These are phyloP conservation scores for Vigna nakashimae DNA, from an alignment of 306 rosid species.

Conservation along the genomic window DNA sequence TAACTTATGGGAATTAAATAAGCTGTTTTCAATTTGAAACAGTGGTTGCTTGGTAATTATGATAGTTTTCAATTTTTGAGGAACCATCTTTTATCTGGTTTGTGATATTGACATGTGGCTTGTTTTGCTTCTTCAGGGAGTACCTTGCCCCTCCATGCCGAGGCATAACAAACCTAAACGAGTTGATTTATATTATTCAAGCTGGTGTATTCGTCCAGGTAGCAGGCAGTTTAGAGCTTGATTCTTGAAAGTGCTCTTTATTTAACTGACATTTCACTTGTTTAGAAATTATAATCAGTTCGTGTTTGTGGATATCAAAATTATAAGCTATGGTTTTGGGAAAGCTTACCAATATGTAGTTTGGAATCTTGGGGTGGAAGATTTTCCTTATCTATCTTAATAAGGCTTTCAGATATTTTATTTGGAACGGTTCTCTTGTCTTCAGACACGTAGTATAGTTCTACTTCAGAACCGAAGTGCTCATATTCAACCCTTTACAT, in stretches of 20 bases:
- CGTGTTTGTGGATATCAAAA: not conserved
- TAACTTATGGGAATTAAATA: slow-evolving; percentile 8
- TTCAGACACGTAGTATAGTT: not conserved
- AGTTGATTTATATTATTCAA: slow-evolving; percentile 66
- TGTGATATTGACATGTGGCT: slow-evolving; percentile 10
- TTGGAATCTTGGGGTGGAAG: not conserved
- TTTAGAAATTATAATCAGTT: not conserved
- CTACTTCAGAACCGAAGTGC: not conserved
- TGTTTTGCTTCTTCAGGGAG: slow-evolving; percentile 54
- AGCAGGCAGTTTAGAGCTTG: slow-evolving; percentile 29
- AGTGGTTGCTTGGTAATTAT: slow-evolving; percentile 7
- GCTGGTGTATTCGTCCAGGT: slow-evolving; percentile 73
- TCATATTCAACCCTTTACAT: not conserved
- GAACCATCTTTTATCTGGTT: slow-evolving; percentile 6
- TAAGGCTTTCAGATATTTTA: not conserved
- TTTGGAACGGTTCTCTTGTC: not conserved
- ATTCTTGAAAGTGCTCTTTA: slow-evolving; percentile 21
- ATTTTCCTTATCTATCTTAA: not conserved
- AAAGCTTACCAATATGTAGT: slow-evolving; percentile 8
- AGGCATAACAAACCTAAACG: slow-evolving; percentile 59
- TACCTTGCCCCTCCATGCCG: slow-evolving; percentile 62
- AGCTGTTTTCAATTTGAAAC: slow-evolving; percentile 18
- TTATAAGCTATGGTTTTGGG: slow-evolving; percentile 3
- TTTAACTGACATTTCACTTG: slow-evolving; percentile 3
- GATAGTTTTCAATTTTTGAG: slow-evolving; percentile 8